phyloP scores from a whole-genome alignment of 306 rosid species.

The Citrullus amarus region DNA sequence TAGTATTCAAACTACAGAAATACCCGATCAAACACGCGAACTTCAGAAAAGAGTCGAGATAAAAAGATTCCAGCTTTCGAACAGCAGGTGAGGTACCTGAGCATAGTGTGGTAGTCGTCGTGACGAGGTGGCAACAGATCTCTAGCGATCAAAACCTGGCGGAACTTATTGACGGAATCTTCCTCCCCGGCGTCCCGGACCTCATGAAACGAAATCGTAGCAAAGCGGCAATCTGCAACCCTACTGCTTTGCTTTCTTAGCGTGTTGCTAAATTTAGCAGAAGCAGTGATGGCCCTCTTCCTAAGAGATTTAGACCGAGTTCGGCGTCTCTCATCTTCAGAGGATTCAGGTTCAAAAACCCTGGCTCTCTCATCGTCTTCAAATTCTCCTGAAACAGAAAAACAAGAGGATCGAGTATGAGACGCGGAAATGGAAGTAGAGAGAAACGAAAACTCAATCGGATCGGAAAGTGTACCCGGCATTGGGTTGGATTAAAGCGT shows the following conservation, averaged over 20 bases:
- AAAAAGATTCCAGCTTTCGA: neutral
- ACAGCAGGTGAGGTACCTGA: conserved; percentile 40
- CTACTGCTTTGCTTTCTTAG: conserved; percentile 61
- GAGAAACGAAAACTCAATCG: neutral
- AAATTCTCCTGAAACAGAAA: conserved; percentile 36
- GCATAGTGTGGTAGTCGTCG: conserved; percentile 87
- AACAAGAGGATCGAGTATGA: neutral
- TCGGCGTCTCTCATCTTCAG: conserved; percentile 81
- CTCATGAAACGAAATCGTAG: conserved; percentile 61
- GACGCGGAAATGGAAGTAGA: neutral
- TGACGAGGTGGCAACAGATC: conserved; percentile 64
- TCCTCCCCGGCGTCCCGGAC: conserved; percentile 91
- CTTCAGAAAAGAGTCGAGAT: neutral
- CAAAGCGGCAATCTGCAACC: conserved; percentile 53
- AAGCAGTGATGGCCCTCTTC: conserved; percentile 57
- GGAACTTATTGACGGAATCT: conserved; percentile 58
- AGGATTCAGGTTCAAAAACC: conserved; percentile 47
- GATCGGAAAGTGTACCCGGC: neutral
- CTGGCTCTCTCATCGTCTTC: conserved; percentile 48
- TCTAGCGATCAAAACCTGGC: conserved; percentile 35
- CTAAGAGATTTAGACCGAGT: conserved; percentile 57
- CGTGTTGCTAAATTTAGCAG: conserved; percentile 40
- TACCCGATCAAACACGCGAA: neutral
- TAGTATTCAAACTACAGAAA: neutral
- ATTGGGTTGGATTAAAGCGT: neutral